Percentiles rank a stretch among this genome's conserved stretches.
Conservation (phyloP, 2,329 filamentous ascomycete species). For the Aspergillus ibericus region DNA sequence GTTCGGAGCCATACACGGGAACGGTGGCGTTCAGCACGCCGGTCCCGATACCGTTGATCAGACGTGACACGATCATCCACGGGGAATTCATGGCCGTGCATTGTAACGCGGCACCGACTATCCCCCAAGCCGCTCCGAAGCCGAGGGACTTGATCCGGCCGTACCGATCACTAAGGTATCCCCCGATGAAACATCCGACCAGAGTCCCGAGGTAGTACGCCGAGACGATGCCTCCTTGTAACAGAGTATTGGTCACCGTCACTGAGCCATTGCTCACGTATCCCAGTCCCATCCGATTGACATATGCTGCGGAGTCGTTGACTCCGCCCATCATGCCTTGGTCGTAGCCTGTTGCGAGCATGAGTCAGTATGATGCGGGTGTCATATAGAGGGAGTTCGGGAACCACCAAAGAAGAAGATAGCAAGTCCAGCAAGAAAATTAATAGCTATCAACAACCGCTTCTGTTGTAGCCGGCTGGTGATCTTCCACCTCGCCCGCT, state of each 20-base stretch:
- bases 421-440: neutral
- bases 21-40: slow-evolving; percentile 67
- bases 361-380: neutral
- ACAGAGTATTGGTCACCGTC: slow-evolving; percentile 49
- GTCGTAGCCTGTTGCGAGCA: neutral
- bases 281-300: slow-evolving; percentile 26
- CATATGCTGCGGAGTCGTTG: neutral
- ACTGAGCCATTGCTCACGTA: slow-evolving; percentile 28
- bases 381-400: neutral
- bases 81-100: slow-evolving; percentile 50
- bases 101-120: slow-evolving; percentile 56
- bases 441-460: neutral
- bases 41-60: slow-evolving; percentile 62
- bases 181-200: slow-evolving; percentile 59
- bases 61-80: slow-evolving; percentile 65
- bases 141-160: slow-evolving; percentile 64
- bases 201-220: slow-evolving; percentile 59
- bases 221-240: slow-evolving; percentile 61
- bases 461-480: neutral
- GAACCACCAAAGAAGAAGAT: neutral
- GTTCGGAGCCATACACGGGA: slow-evolving; percentile 68
- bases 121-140: slow-evolving; percentile 48
- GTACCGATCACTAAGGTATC: slow-evolving; percentile 59
- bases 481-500: neutral
- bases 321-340: slow-evolving; percentile 44